Percentiles rank a stretch among this genome's conserved stretches.
phyloP scores from a whole-genome alignment of 768 basidiomycete species.

The Phylloporus sp. region DNA sequence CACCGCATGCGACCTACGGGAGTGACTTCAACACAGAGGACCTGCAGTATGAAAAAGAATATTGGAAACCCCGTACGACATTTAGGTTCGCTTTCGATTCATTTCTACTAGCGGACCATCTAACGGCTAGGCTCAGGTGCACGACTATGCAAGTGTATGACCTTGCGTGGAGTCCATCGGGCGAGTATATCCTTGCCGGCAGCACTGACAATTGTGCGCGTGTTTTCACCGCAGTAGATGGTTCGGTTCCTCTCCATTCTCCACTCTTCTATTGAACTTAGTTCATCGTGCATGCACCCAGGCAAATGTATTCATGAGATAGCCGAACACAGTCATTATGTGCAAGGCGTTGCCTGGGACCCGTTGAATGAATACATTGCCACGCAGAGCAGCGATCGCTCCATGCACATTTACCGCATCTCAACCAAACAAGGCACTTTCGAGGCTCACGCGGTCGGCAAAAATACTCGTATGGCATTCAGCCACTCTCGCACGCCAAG shows the following conservation, averaged over 20 bases:
- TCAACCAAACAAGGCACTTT: conserved; percentile 73
- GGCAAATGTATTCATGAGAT: conserved; percentile 87
- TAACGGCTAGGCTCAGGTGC: conserved; percentile 49
- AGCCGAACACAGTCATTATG: conserved; percentile 92
- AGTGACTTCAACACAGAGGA: conserved; percentile 77
- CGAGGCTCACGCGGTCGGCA: conserved; percentile 87
- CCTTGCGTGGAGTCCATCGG: conserved; percentile 93
- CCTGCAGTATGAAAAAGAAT: conserved; percentile 85
- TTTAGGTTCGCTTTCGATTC: conserved; percentile 54
- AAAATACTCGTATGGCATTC: conserved; percentile 69
- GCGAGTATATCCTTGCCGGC: conserved; percentile 92
- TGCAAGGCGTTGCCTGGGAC: conserved; percentile 99
- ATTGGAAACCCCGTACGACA: conserved; percentile 86
- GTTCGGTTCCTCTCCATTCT: conserved; percentile 35
- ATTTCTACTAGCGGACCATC: neutral
- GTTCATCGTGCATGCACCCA: conserved; percentile 23
- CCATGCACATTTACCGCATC: conserved; percentile 92
- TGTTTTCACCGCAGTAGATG: conserved; percentile 72
- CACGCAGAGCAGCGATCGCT: conserved; percentile 93
- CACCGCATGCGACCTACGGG: conserved; percentile 72
- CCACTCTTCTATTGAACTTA: neutral
- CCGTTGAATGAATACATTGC: conserved; percentile 96
- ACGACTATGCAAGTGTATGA: conserved; percentile 97
- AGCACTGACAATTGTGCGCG: conserved; percentile 94
- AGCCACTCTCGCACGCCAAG: conserved; percentile 71